Conservation (phyloP, 768 basidiomycete species). For the Rhodotorula kratochvilovae region DNA sequence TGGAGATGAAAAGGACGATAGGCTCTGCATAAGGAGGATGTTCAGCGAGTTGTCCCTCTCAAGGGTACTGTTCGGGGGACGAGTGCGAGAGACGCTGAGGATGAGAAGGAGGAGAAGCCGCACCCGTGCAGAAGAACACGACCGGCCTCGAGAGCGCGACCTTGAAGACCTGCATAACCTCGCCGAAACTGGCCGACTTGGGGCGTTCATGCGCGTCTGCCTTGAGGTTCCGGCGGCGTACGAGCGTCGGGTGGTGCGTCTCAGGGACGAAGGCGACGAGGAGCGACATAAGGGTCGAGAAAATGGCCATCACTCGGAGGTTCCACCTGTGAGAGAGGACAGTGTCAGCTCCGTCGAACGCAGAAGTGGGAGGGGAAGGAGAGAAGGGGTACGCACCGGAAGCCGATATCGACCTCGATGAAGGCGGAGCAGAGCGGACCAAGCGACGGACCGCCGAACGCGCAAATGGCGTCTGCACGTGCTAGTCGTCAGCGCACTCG, state of each 20-base stretch:
- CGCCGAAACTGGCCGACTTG: background rate
- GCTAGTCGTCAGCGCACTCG: background rate
- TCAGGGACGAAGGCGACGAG: slow-evolving; percentile 31
- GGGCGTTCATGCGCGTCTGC: background rate
- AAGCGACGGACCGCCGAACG: slow-evolving; percentile 30
- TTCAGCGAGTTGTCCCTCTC: too few species aligned
- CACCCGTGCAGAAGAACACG: slow-evolving; percentile 30
- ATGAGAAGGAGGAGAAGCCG: background rate
- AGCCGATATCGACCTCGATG: slow-evolving; percentile 25
- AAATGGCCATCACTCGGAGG: slow-evolving; percentile 33
- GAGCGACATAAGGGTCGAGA: slow-evolving; percentile 19
- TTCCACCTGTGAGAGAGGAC: slow-evolving; percentile 14
- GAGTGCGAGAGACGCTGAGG: too few species aligned
- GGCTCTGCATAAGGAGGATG: slow-evolving; percentile 26
- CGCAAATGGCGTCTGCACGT: slow-evolving; percentile 17
- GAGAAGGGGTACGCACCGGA: background rate
- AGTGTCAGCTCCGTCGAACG: background rate
- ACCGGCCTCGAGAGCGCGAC: slow-evolving; percentile 24
- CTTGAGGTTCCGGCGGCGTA: slow-evolving; percentile 1
- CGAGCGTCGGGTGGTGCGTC: slow-evolving; percentile 32
- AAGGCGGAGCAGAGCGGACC: slow-evolving; percentile 26
- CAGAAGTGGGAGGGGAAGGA: too few species aligned
- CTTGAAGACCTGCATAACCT: slow-evolving; percentile 14
- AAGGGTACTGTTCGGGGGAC: too few species aligned
- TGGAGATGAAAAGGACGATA: slow-evolving; percentile 21